Base-by-base conservation (phyloP, 2,329 filamentous ascomycete genomes). In the Chalaropsis ovoidea region DNA sequence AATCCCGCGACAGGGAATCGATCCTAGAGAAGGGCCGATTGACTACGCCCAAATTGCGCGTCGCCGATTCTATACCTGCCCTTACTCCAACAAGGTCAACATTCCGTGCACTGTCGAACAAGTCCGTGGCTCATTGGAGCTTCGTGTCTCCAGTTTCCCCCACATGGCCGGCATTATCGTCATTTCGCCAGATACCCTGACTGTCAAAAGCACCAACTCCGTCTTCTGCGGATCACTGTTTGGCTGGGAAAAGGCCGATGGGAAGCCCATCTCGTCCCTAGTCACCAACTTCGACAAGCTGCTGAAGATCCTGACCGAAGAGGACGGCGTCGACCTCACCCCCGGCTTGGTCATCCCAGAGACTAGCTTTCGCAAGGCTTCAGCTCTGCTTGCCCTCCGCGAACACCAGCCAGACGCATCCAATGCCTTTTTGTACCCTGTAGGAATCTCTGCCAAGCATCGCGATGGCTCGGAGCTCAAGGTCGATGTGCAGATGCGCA, bases 261-360 rank as follows among this genome's bases (percentile, higher is more conserved):
- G 92, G 5, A 81, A 90, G 69, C 80, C 84, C 31, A 88, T 99
- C 70, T 89, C 83, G 68, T 83, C 89, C 35, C 77, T 99, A 42
- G 87, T 99, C 35, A 92, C 93, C 0, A 84, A 86, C 56, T 97
- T 99, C 72, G 90, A 95, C 74, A 87, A 86, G 69, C 86, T 96
- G 56, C 78, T 99, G 62, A 80, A 85, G 52, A 85, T 95, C 35
- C 79, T 99, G 71, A 90, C 85, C 3, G 88, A 95, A 65, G 90
- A 96, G 72, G 92, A 99, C 70, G 86, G 89, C 49, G 81, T 96
- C 62, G 81, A 86, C 63, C 79, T 97, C 31, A 82, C 88, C 11
- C 94, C 99, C 74, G 94, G 94, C n/a, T 92, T 96, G 71, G 92
- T 99, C 17, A 88, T 99, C 65, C 92, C 94, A 1, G 94, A 99